Conservation (phyloP, 306 rosid species). For the Vicia sativa region DNA sequence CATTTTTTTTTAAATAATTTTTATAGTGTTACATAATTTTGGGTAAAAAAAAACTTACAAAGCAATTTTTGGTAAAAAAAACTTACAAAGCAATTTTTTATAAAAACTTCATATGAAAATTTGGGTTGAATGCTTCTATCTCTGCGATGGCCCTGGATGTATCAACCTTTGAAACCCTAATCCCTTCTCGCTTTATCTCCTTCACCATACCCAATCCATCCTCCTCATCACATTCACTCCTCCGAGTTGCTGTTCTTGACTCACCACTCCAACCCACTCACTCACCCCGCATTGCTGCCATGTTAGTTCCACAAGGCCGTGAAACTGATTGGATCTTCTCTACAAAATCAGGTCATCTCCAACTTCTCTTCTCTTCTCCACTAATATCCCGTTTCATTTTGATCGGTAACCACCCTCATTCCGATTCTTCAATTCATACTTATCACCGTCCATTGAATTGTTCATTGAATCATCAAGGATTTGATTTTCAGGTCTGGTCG, state of each 20-base stretch:
- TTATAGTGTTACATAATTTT: no score
- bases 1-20: no score
- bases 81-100: no score
- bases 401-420: constrained; percentile 42
- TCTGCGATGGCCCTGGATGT: constrained; percentile 49
- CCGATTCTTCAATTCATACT: background rate
- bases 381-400: constrained; percentile 65
- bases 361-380: constrained; percentile 62
- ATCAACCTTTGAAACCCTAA: constrained; percentile 51
- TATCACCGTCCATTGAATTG: constrained; percentile 48
- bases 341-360: constrained; percentile 69
- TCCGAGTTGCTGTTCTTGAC: constrained; percentile 83
- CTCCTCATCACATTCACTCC: constrained; percentile 44
- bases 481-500: constrained; percentile 48
- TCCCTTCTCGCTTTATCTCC: constrained; percentile 62
- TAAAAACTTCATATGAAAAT: no score
- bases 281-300: constrained; percentile 57
- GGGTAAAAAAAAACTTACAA: no score
- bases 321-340: constrained; percentile 88
- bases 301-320: constrained; percentile 73
- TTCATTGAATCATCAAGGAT: constrained; percentile 31
- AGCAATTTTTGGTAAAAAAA: no score
- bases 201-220: constrained; percentile 68
- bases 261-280: constrained; percentile 49
- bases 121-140: no score